Evolutionary conservation across 257 asterid genomes (phyloP), one percentile per base, ranked within the genome.

Genomic region (Forsythia suspensa): DNA sequence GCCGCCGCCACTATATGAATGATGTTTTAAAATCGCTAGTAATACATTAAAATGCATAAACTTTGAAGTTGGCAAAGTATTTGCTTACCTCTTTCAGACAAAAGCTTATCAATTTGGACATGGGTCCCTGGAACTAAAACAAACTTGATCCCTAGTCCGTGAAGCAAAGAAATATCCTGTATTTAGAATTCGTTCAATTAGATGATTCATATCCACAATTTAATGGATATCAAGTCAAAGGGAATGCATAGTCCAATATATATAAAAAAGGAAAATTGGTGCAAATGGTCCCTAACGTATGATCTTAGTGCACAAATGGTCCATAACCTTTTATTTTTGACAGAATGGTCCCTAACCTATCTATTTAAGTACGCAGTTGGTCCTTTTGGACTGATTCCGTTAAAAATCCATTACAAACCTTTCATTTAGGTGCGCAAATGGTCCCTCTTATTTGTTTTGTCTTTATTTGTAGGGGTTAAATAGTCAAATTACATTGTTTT

Each of bases 61-160:
- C 61, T 44, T 70, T 21, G 37, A 21, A 21, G 68, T 61, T 61
- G 40, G 40, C 38, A 24, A 63, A 40, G 70, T 63, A 63, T 9
- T 57, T 67, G 42, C 88, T 74, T 61, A 96, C 99, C 97, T 78
- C 92, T 88, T 83, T 91, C 95, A 79, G 84, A 82, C 72, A 96
- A 80, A 85, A 92, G 92, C 85, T 84, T 76, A 82, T 96, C 97
- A 66, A 96, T 96, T 86, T 91, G 98, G 40, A 91, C 99, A 78
- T 94, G 99, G 11, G 97, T 90, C 71, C 99, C 99, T 0, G 97
- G 97, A 75, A 96, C 98, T 61, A 96, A 93, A 83, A 96, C 97
- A 85, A 96, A 94, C 77, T 92, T 96, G 88, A 96, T 91, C 77
- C 99, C 99, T 71, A 94, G 83, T 34, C 96, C 97, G 84, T 91